Evolutionary conservation across 768 basidiomycete genomes (phyloP).

Genomic region (Udeniomyces megalosporus): DNA sequence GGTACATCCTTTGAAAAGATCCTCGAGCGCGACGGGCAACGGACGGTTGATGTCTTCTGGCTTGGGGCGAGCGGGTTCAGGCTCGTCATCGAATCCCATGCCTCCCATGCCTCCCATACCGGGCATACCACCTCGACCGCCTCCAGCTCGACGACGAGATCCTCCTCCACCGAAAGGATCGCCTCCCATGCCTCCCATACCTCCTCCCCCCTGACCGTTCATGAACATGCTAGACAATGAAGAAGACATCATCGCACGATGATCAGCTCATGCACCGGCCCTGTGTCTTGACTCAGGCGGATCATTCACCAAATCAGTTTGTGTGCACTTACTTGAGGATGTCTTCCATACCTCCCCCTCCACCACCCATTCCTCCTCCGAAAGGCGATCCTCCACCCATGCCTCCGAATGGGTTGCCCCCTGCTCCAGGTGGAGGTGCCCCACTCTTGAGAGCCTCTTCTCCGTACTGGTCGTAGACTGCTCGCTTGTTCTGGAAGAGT

Average conservation of each 20-base stretch:
- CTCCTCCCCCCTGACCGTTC: constrained; percentile 39
- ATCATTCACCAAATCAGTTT: too few relatives aligned
- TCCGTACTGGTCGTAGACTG: constrained; percentile 72
- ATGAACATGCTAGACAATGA: constrained; percentile 6
- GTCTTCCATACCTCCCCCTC: constrained; percentile 41
- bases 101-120: constrained; percentile 28
- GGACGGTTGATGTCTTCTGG: constrained; percentile 53
- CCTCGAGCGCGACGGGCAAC: constrained; percentile 67
- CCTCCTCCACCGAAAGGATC: constrained; percentile 25
- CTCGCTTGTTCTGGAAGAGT: constrained; percentile 25
- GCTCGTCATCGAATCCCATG: constrained; percentile 25
- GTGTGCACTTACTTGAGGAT: constrained; percentile 61
- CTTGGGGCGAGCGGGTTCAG: constrained; percentile 29
- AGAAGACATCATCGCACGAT: neutral
- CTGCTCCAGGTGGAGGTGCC: constrained; percentile 33
- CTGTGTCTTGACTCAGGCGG: neutral
- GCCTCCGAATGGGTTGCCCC: constrained; percentile 14
- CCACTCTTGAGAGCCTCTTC: constrained; percentile 79
- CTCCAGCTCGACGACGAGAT: constrained; percentile 19
- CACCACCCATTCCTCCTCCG: constrained; percentile 28
- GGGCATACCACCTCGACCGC: constrained; percentile 34
- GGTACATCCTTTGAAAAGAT: constrained; percentile 59
- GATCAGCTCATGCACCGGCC: neutral
- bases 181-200: constrained; percentile 23
- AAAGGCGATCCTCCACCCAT: constrained; percentile 20